These are phyloP conservation scores for Melanopsichium pennsylvanicum DNA, from an alignment of 1,284 basidiomycete species.

Conservation along the genomic window DNA sequence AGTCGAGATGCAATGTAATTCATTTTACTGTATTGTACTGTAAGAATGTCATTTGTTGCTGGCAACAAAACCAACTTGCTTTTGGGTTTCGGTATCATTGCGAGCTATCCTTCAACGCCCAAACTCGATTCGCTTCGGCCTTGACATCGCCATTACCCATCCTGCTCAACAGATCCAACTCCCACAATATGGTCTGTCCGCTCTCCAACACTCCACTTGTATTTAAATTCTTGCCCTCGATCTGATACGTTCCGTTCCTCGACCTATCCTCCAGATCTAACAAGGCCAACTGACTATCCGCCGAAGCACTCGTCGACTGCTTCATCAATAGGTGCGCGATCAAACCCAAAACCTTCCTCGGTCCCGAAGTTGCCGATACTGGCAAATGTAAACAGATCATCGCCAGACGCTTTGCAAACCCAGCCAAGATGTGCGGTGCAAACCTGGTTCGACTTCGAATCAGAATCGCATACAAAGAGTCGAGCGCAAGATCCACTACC, in stretches of 20 bases:
- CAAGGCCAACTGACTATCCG: slow-evolving; percentile 18
- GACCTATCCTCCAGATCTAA: slow-evolving; percentile 30
- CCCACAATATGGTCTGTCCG: slow-evolving; percentile 32
- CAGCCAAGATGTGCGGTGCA: slow-evolving; percentile 75
- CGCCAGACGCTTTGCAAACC: slow-evolving; percentile 83
- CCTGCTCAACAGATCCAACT: slow-evolving; percentile 3
- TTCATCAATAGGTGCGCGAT: slow-evolving; percentile 22
- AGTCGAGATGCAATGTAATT: no score
- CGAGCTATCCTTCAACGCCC: slow-evolving; percentile 27
- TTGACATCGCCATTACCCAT: slow-evolving; percentile 1
- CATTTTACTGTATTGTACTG: no score
- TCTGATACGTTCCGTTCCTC: slow-evolving; percentile 20
- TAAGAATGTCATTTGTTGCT: no score
- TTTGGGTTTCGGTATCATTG: no score
- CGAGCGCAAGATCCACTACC: slow-evolving; percentile 24
- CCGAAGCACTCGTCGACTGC: slow-evolving; percentile 3
- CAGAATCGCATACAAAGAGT: slow-evolving; percentile 70
- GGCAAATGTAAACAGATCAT: slow-evolving; percentile 27
- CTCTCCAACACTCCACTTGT: slow-evolving; percentile 8
- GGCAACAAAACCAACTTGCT: no score
- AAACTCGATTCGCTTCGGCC: slow-evolving; percentile 4
- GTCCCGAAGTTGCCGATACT: neutral
- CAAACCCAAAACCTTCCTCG: slow-evolving; percentile 5
- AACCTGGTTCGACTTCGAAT: slow-evolving; percentile 78
- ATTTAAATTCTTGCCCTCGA: slow-evolving; percentile 12